These are phyloP conservation scores for Globisporangium camurandrum DNA, from an alignment of 352 stramenopile genomes.

Conservation along the genomic window DNA sequence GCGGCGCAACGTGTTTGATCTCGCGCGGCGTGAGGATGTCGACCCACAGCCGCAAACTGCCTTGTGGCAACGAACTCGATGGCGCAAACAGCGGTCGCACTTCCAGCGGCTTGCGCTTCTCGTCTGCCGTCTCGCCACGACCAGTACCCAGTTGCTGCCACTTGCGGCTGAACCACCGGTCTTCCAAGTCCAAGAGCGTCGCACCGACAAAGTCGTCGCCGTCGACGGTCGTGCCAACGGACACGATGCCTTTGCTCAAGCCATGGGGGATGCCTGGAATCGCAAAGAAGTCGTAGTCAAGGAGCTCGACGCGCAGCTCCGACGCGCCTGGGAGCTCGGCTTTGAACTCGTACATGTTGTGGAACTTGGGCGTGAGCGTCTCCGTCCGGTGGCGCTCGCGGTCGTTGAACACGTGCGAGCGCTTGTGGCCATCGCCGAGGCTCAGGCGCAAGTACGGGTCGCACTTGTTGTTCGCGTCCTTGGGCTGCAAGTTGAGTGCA, in stretches of 20 bases:
- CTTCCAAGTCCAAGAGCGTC: conserved; percentile 90
- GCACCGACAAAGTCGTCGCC: conserved; percentile 88
- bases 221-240: conserved; percentile 35
- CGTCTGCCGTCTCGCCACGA: no score
- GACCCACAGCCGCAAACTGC: conserved; percentile 75
- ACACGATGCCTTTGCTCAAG: conserved; percentile 42
- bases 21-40: conserved; percentile 82
- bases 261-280: conserved; percentile 42
- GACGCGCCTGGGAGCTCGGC: conserved; percentile 76
- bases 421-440: conserved; percentile 66
- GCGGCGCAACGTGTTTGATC: conserved; percentile 52
- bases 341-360: conserved; percentile 89
- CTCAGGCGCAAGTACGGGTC: conserved; percentile 83
- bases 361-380: conserved; percentile 83
- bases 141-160: conserved; percentile 75
- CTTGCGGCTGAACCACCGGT: conserved; percentile 86
- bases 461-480: conserved; percentile 76
- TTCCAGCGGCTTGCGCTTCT: conserved; percentile 56
- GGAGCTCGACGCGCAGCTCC: conserved; percentile 55
- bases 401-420: conserved; percentile 71
- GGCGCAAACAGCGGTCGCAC: conserved; percentile 59
- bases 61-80: conserved; percentile 63
- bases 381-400: conserved; percentile 64
- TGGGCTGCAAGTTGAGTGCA: conserved; percentile 68
- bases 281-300: conserved; percentile 72